A percentile compares a stretch with the other conserved stretches of the same genome.
These are phyloP conservation scores for Wickerhamiella spandovensis DNA, from an alignment of 805 yeast species.

Conservation along the genomic window DNA sequence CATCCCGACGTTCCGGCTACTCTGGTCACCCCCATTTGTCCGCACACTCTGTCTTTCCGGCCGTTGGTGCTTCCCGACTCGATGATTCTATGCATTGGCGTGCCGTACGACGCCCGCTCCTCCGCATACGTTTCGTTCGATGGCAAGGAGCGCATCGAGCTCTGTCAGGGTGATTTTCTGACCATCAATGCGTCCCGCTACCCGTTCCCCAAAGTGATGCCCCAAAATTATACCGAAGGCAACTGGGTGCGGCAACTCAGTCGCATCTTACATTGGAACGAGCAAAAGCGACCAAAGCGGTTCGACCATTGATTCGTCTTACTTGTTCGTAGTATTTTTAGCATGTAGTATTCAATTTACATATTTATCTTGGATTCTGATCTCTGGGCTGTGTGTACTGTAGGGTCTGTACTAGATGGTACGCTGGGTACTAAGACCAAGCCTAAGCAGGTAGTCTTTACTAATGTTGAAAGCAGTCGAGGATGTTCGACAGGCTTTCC, in stretches of 20 bases:
- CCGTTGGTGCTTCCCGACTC: constrained; percentile 89
- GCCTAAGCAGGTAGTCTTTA: neutral
- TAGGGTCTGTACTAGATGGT: no score
- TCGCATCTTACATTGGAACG: constrained; percentile 79
- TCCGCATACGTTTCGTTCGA: constrained; percentile 97
- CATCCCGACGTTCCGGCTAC: constrained; percentile 91
- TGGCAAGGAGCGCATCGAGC: constrained; percentile 76
- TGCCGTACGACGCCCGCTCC: constrained; percentile 68
- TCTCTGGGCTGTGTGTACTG: no score
- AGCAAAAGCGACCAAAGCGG: constrained; percentile 72
- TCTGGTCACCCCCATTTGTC: constrained; percentile 89
- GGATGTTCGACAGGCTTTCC: neutral
- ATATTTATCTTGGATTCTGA: no score
- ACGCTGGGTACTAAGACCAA: no score
- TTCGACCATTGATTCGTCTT: constrained; percentile 2
- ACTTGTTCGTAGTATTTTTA: no score
- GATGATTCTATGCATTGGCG: constrained; percentile 71
- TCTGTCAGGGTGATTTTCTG: constrained; percentile 72
- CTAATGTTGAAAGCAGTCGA: neutral
- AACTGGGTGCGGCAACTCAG: constrained; percentile 72
- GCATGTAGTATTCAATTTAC: neutral
- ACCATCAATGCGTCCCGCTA: constrained; percentile 74
- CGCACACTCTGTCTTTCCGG: constrained; percentile 85
- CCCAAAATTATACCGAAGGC: constrained; percentile 39
- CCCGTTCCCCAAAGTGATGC: constrained; percentile 85